phyloP scores from a whole-genome alignment of 768 basidiomycete species.

The Termitomyces titanicus region DNA sequence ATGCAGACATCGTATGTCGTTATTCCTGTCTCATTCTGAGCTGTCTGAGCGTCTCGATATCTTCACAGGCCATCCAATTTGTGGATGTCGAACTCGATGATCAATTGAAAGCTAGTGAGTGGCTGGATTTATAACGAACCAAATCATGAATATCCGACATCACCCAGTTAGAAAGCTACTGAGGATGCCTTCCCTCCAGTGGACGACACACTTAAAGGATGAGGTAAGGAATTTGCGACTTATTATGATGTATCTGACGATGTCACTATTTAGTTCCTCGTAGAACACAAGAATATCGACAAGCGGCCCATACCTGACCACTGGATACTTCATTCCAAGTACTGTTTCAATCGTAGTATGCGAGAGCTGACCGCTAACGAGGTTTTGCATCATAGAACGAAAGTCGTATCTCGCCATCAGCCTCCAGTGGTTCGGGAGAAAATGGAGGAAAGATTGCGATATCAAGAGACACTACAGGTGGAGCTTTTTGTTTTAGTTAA shows the following conservation, averaged over 20 bases:
- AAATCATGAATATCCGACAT: not conserved
- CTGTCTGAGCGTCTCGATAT: conserved; percentile 6
- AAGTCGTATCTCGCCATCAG: conserved; percentile 66
- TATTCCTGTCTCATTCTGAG: not conserved
- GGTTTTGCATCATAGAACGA: conserved; percentile 52
- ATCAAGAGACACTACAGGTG: conserved; percentile 64
- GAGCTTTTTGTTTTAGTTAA: not conserved
- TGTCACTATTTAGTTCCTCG: conserved; percentile 52
- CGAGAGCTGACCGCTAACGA: not conserved
- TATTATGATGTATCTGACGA: not conserved
- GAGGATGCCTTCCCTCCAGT: conserved; percentile 71
- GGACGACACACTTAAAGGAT: conserved; percentile 58
- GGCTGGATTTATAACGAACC: not conserved
- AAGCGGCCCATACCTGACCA: conserved; percentile 45
- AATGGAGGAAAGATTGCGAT: conserved; percentile 70
- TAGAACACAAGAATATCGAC: conserved; percentile 67
- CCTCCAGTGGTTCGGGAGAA: conserved; percentile 62
- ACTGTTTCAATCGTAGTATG: not conserved
- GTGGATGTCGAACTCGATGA: conserved; percentile 70
- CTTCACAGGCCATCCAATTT: conserved; percentile 54
- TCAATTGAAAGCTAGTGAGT: conserved; percentile 64
- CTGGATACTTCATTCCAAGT: conserved; percentile 74
- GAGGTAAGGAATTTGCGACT: conserved; percentile 47
- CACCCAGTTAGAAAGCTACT: conserved; percentile 69
- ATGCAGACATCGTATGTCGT: conserved; percentile 53